Evolutionary conservation across 2,329 filamentous ascomycete genomes (phyloP).

Genomic region (Aspergillus tanneri): DNA sequence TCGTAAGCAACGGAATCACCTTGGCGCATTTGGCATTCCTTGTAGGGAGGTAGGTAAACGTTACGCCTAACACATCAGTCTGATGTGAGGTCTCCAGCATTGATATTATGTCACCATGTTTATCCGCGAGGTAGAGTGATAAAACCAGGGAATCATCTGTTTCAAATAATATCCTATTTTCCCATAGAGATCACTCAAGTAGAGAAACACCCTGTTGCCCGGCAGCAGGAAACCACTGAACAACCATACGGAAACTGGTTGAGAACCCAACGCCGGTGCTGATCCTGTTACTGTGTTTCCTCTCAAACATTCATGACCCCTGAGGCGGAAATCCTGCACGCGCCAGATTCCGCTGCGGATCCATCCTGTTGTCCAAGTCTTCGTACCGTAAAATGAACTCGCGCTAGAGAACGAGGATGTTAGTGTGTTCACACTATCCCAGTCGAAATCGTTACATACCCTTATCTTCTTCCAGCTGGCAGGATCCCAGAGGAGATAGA

Average conservation of each 20-base stretch:
- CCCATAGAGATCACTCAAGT: conserved; percentile 25
- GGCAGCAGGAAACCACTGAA: conserved; percentile 25
- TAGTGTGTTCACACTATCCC: conserved; percentile 18
- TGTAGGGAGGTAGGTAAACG: no score
- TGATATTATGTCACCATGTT: no score
- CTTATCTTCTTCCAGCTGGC: conserved; percentile 51
- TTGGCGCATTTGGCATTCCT: no score
- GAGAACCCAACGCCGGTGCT: conserved; percentile 36
- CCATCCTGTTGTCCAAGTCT: conserved; percentile 49
- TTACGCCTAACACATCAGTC: no score
- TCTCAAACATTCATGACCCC: conserved; percentile 32
- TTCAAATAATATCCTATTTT: conserved; percentile 28
- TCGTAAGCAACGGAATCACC: no score
- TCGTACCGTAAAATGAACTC: conserved; percentile 52
- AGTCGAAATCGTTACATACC: conserved; percentile 43
- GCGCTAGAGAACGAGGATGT: conserved; percentile 32
- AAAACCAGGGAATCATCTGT: conserved; percentile 28
- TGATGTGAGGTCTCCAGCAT: no score
- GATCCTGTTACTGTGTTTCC: conserved; percentile 23
- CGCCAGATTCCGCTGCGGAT: conserved; percentile 37
- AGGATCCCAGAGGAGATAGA: conserved; percentile 53
- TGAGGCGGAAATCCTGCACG: conserved; percentile 40
- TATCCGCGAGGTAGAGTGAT: no score
- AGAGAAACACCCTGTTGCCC: conserved; percentile 29
- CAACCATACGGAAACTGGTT: conserved; percentile 28